A percentile compares a stretch with the other conserved stretches of the same genome.
Conservation (phyloP, 140 eudicot species). For the Bidens hawaiensis region DNA sequence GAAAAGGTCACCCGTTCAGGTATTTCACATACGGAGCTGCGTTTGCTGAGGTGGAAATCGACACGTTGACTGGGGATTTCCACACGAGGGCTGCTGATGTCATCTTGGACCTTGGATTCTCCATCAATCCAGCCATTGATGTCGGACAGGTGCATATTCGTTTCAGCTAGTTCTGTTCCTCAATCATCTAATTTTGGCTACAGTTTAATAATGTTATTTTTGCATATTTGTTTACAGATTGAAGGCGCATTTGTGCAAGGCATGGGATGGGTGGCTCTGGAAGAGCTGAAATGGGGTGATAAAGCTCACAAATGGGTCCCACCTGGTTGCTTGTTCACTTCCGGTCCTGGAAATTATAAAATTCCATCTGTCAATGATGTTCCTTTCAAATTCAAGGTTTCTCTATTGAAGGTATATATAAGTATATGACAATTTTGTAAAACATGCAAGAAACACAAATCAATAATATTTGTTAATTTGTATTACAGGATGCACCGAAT, state of each 20-base stretch:
- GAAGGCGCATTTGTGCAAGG: slow-evolving; percentile 99
- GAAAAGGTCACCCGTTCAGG: slow-evolving; percentile 74
- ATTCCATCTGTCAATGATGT: slow-evolving; percentile 90
- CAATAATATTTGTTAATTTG: neutral
- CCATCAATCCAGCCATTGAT: slow-evolving; percentile 94
- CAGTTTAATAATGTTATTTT: neutral
- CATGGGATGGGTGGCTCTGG: slow-evolving; percentile 94
- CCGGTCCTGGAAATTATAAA: slow-evolving; percentile 91
- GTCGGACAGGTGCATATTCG: slow-evolving; percentile 77
- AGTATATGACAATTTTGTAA: neutral
- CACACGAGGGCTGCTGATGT: slow-evolving; percentile 88
- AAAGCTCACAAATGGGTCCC: slow-evolving; percentile 85
- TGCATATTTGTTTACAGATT: slow-evolving; percentile 39
- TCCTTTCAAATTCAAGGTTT: slow-evolving; percentile 73
- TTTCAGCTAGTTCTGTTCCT: neutral
- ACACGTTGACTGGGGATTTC: slow-evolving; percentile 87
- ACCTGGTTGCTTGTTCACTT: slow-evolving; percentile 71
- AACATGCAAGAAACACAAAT: too few relatives aligned
- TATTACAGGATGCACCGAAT: slow-evolving; percentile 78
- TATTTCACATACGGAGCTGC: slow-evolving; percentile 96
- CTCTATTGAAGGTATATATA: slow-evolving; percentile 69
- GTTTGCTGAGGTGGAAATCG: slow-evolving; percentile 94
- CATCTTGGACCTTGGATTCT: slow-evolving; percentile 85
- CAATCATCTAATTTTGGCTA: neutral
- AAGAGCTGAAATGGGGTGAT: slow-evolving; percentile 98